These are phyloP conservation scores for Arabidopsis suecica DNA, from an alignment of 345 rosid genomes.

Conservation along the genomic window DNA sequence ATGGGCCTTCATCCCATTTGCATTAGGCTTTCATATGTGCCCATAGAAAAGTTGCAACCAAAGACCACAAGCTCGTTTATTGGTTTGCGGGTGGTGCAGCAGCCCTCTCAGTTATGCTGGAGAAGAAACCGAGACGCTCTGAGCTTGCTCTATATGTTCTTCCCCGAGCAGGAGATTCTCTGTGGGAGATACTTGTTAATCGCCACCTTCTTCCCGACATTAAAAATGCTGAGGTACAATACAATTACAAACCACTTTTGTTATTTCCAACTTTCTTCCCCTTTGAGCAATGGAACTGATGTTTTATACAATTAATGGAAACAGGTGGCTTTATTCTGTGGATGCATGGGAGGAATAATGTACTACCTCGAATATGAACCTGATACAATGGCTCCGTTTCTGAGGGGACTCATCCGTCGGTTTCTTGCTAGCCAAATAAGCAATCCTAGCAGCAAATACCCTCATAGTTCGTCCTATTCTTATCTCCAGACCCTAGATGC, in stretches of 20 bases:
- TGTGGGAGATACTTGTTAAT: conserved; percentile 89
- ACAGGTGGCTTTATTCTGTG: conserved; percentile 94
- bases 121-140: conserved; percentile 92
- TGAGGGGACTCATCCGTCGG: conserved; percentile 88
- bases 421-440: conserved; percentile 95
- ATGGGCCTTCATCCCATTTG: conserved; percentile 31
- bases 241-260: neutral
- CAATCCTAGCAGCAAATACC: conserved; percentile 66
- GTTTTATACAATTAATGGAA: conserved; percentile 8
- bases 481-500: conserved; percentile 74
- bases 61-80: conserved; percentile 94
- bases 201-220: conserved; percentile 85
- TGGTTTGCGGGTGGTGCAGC: conserved; percentile 91
- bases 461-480: conserved; percentile 66
- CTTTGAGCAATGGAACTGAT: neutral
- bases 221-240: conserved; percentile 87
- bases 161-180: conserved; percentile 96
- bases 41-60: conserved; percentile 82
- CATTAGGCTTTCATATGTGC: conserved; percentile 83
- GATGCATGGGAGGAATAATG: conserved; percentile 99
- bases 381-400: conserved; percentile 94
- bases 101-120: conserved; percentile 90
- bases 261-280: conserved; percentile 13
- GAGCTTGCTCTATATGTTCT: conserved; percentile 98
- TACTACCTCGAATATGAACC: conserved; percentile 95